phyloP scores from a whole-genome alignment of 768 basidiomycete species.

The Leucogyrophana mollusca region DNA sequence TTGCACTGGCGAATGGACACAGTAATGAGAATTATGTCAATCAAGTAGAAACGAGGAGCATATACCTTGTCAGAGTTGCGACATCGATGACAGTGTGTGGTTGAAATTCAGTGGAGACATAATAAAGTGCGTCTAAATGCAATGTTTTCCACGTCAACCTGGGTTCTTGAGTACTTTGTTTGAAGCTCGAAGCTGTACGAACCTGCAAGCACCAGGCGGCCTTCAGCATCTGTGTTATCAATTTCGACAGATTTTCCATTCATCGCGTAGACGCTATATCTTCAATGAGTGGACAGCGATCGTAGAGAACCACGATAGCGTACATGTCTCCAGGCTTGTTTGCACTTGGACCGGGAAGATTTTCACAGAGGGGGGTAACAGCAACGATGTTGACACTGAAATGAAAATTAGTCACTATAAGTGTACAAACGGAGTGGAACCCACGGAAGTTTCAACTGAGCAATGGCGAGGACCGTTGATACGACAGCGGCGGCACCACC shows the following conservation, averaged over 20 bases:
- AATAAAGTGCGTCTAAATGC: conserved; percentile 74
- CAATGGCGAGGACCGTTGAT: conserved; percentile 72
- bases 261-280: conserved; percentile 72
- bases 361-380: conserved; percentile 76
- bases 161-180: neutral
- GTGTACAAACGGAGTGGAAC: conserved; percentile 21
- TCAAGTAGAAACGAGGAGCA: neutral
- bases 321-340: conserved; percentile 85
- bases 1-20: conserved; percentile 47
- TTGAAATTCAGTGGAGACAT: conserved; percentile 72
- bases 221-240: conserved; percentile 87
- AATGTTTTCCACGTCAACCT: neutral
- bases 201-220: conserved; percentile 75
- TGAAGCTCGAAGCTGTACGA: conserved; percentile 11
- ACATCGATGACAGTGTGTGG: conserved; percentile 85
- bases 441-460: conserved; percentile 78
- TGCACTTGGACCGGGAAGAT: conserved; percentile 71
- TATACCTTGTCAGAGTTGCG: conserved; percentile 81
- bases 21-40: neutral
- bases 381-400: conserved; percentile 72
- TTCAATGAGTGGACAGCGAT: conserved; percentile 1
- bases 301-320: conserved; percentile 17
- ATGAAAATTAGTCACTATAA: neutral
- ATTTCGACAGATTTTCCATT: conserved; percentile 86
- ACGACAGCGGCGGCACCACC: conserved; percentile 82